Percentiles rank a stretch among this genome's conserved stretches.
phyloP scores from a whole-genome alignment of 305 asterid species.

The Petunia hybrid region DNA sequence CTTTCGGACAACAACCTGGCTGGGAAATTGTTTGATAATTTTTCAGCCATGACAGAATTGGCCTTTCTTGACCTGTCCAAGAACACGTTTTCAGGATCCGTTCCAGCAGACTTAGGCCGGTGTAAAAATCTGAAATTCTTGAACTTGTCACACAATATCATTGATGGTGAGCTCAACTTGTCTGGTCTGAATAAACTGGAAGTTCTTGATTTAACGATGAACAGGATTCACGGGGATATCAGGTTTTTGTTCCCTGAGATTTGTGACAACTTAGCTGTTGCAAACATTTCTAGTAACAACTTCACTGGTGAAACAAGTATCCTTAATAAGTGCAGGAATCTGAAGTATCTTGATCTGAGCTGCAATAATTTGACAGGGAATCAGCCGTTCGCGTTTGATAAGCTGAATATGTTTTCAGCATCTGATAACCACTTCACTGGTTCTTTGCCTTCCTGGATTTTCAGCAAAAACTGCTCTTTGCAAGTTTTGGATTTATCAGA shows the following conservation, averaged over 20 bases:
- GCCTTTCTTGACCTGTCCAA: conserved; percentile 36
- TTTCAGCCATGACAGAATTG: conserved; percentile 37
- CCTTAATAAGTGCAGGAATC: conserved; percentile 25
- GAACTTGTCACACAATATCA: conserved; percentile 40
- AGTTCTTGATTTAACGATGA: conserved; percentile 40
- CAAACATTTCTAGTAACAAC: conserved; percentile 31
- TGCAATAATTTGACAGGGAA: conserved; percentile 30
- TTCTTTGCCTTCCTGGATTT: conserved; percentile 36
- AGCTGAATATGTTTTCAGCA: conserved; percentile 30
- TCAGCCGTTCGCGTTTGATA: conserved; percentile 20
- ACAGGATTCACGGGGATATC: conserved; percentile 25
- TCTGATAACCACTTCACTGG: conserved; percentile 29
- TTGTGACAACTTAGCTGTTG: conserved; percentile 36
- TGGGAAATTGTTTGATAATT: conserved; percentile 29
- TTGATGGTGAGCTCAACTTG: conserved; percentile 36
- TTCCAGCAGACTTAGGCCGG: conserved; percentile 35
- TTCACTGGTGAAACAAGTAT: conserved; percentile 27
- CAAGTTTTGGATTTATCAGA: conserved; percentile 35
- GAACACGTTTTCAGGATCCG: conserved; percentile 27
- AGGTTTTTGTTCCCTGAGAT: conserved; percentile 10
- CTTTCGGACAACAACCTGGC: conserved; percentile 31
- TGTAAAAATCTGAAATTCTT: conserved; percentile 33
- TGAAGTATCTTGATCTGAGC: conserved; percentile 43
- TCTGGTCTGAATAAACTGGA: conserved; percentile 37
- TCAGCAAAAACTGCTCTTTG: conserved; percentile 35